Evolutionary conservation across 495 filamentous ascomycete species (phyloP), one percentile per base, ranked within the genome.

Genomic region (Thermothielavioides terrestris): DNA sequence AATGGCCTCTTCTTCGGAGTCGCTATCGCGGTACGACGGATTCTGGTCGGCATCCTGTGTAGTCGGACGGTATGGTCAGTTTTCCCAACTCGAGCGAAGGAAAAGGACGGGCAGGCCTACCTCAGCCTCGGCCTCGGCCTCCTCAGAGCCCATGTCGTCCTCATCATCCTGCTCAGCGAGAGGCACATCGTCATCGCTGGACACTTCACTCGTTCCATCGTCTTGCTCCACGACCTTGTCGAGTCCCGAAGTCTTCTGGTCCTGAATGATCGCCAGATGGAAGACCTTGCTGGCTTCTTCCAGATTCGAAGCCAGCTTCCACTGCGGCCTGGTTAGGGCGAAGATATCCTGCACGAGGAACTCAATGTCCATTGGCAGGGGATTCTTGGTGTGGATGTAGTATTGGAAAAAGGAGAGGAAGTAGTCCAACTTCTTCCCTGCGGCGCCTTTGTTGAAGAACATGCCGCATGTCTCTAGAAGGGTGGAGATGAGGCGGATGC

Each of bases 351-450:
- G 92, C 22, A 96, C 79, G 35, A 95, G 83, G 68, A 97, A 99
- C 54, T 99, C 92, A 44, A 96, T 83, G 59, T 97, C 92, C 89
- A 97, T 95, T 2, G 92, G 94, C 35, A 95, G 64, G 2, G 86
- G 76, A 10, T 94, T 86, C 66, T 99, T 99, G n/a, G 85, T 86
- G 58, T 83, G 81, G 52, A 95, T 84, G 72, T 99, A 99, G 62
- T 95, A 96, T 79, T 90, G 92, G 64, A 97, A 89, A 68, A 96
- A 99, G 0, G 85, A 91, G 43, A 99, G 76, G 73, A 96, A 99
- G 68, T 95, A 97, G 61, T 99, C 92, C 14, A 99, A 78, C 71
- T 96, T 99, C 74, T 95, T 97, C 62, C 89, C 92, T 1, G 90
- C 83, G 28, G 83, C 81, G 5, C 94, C 92, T 46, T 89, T 84